These are phyloP conservation scores for Thamnidium elegans DNA, from an alignment of 192 early-diverging fungal genomes.

Conservation along the genomic window DNA sequence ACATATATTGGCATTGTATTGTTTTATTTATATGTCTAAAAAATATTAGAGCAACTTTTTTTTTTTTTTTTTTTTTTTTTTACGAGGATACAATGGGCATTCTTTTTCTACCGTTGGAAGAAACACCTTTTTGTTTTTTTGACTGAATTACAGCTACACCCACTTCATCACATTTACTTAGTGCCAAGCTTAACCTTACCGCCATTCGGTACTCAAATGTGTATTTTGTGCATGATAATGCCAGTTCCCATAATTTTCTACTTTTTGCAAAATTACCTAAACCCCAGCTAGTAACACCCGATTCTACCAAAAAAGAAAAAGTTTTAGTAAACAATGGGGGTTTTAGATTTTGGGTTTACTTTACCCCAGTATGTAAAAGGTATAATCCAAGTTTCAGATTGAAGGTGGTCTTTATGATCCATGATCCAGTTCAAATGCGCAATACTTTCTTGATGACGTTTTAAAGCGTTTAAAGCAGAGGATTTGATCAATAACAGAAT, in stretches of 20 bases:
- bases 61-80: neutral
- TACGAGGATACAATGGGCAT: constrained; percentile 13
- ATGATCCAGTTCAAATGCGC: constrained; percentile 42
- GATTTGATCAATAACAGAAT: constrained; percentile 45
- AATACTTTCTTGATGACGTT: constrained; percentile 34
- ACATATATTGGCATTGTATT: too few relatives aligned
- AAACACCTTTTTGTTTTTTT: constrained; percentile 17
- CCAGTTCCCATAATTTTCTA: constrained; percentile 44
- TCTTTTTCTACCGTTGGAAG: constrained; percentile 28
- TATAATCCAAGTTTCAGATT: constrained; percentile 44
- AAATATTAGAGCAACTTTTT: too few relatives aligned
- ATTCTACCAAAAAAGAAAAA: constrained; percentile 28
- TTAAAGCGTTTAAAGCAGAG: constrained; percentile 41
- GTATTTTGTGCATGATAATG: constrained; percentile 43
- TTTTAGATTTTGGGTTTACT: neutral
- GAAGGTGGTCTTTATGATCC: constrained; percentile 33
- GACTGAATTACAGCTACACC: constrained; percentile 18
- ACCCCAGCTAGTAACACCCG: constrained; percentile 51
- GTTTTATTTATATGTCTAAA: too few relatives aligned
- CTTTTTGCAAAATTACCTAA: constrained; percentile 36
- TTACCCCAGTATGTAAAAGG: constrained; percentile 53
- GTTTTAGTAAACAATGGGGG: neutral
- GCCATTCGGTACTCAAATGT: constrained; percentile 49
- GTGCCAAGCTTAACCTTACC: constrained; percentile 26
- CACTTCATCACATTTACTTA: constrained; percentile 33